phyloP scores from a whole-genome alignment of 2,329 filamentous ascomycete species.

The Botrytis elliptica region DNA sequence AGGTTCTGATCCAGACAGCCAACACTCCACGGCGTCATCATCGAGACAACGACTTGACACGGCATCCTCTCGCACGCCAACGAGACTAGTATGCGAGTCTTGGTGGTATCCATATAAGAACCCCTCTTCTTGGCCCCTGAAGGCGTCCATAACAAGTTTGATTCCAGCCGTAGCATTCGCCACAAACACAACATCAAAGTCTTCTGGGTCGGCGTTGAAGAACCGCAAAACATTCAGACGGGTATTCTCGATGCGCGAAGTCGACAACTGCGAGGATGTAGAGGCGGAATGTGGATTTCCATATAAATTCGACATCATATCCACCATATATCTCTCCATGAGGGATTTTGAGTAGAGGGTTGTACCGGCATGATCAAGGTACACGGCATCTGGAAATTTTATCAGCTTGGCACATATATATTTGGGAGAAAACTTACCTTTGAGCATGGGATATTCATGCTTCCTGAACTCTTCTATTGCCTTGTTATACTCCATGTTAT shows the following conservation, averaged over 20 bases:
- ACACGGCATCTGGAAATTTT: constrained; percentile 43
- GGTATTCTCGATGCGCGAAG: constrained; percentile 71
- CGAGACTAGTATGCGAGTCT: constrained; percentile 81
- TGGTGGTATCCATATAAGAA: constrained; percentile 83
- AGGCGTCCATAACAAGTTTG: constrained; percentile 78
- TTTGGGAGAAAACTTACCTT: constrained; percentile 47
- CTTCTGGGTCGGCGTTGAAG: constrained; percentile 75
- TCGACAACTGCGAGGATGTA: constrained; percentile 73
- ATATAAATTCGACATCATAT: constrained; percentile 76
- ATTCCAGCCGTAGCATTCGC: constrained; percentile 89
- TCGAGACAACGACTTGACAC: constrained; percentile 62
- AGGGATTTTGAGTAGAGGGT: constrained; percentile 78
- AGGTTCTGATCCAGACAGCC: constrained; percentile 51
- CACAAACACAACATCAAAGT: constrained; percentile 88
- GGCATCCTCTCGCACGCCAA: constrained; percentile 77
- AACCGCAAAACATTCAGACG: constrained; percentile 70
- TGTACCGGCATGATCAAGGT: constrained; percentile 96
- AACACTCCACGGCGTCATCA: constrained; percentile 62
- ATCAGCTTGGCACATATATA: constrained; percentile 19
- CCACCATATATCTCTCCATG: constrained; percentile 69
- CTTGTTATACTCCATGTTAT: constrained; percentile 50
- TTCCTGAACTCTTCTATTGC: constrained; percentile 58
- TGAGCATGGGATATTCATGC: constrained; percentile 67
- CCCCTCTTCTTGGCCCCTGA: constrained; percentile 65
- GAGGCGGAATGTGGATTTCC: constrained; percentile 93